phyloP scores from a whole-genome alignment of 2,329 filamentous ascomycete genomes.

The Cordyceps farinosa region DNA sequence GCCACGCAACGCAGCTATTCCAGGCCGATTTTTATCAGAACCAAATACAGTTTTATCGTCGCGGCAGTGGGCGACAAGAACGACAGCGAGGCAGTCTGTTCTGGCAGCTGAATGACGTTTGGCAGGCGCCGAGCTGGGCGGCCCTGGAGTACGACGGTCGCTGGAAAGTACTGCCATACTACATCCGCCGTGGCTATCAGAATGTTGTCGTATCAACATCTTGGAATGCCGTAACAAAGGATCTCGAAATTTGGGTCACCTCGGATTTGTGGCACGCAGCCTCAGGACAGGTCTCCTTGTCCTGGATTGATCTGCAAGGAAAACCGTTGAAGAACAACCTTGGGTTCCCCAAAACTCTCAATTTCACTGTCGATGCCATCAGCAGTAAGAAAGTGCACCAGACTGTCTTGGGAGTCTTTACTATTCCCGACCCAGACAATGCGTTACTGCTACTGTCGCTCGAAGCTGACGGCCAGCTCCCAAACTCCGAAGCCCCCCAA shows the following conservation, averaged over 20 bases:
- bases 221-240: conserved; percentile 28
- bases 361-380: conserved; percentile 19
- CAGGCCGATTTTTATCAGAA: conserved; percentile 36
- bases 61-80: conserved; percentile 42
- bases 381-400: conserved; percentile 12
- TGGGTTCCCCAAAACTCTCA: conserved; percentile 9
- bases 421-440: background rate
- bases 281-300: conserved; percentile 16
- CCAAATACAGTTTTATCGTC: conserved; percentile 13
- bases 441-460: conserved; percentile 19
- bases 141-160: conserved; percentile 60
- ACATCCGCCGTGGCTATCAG: conserved; percentile 54
- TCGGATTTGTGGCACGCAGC: conserved; percentile 21
- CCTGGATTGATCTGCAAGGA: conserved; percentile 18
- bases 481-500: background rate
- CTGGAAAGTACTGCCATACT: conserved; percentile 61
- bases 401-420: background rate
- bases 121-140: conserved; percentile 62
- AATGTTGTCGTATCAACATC: conserved; percentile 51
- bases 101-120: conserved; percentile 64
- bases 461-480: conserved; percentile 18
- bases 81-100: conserved; percentile 58
- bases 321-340: conserved; percentile 17
- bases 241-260: conserved; percentile 42
- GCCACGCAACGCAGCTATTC: conserved; percentile 59